Conservation (phyloP, 1,139 yeast species). For the Saccharomyces hybrid region DNA sequence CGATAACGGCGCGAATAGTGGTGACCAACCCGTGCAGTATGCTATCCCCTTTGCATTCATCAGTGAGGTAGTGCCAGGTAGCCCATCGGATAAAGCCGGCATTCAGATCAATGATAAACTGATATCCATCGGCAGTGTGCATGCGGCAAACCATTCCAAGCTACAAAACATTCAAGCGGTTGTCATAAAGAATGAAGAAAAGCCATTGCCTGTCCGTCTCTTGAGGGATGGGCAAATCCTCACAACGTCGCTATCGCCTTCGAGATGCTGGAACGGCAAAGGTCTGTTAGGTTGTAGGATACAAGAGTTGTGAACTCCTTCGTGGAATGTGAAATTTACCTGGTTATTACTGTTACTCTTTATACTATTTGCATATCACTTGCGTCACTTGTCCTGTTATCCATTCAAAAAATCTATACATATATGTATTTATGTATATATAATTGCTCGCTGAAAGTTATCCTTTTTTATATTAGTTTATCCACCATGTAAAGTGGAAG, state of each 20-base stretch:
- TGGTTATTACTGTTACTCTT: background rate
- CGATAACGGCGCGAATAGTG: background rate
- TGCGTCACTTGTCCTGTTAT: background rate
- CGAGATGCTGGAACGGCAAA: constrained; percentile 56
- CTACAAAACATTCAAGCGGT: constrained; percentile 28
- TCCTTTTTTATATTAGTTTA: constrained; percentile 29
- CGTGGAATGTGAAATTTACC: background rate
- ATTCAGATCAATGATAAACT: constrained; percentile 42
- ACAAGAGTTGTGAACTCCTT: background rate
- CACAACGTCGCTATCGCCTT: constrained; percentile 40
- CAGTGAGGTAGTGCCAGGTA: constrained; percentile 38
- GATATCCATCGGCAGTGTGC: constrained; percentile 45
- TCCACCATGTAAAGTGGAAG: constrained; percentile 95
- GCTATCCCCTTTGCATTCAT: constrained; percentile 55
- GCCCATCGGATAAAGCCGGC: constrained; percentile 45
- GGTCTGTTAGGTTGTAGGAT: constrained; percentile 62
- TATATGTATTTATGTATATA: background rate
- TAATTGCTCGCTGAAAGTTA: background rate
- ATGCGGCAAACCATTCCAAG: constrained; percentile 46
- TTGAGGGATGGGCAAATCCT: constrained; percentile 13
- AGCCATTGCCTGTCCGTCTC: constrained; percentile 15
- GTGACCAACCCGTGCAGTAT: background rate
- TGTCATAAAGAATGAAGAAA: constrained; percentile 16
- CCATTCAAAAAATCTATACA: background rate
- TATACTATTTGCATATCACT: background rate